A percentile compares a stretch with the other conserved stretches of the same genome.
Conservation (phyloP, 257 asterid genomes). For the Plectranthus barbatus region DNA sequence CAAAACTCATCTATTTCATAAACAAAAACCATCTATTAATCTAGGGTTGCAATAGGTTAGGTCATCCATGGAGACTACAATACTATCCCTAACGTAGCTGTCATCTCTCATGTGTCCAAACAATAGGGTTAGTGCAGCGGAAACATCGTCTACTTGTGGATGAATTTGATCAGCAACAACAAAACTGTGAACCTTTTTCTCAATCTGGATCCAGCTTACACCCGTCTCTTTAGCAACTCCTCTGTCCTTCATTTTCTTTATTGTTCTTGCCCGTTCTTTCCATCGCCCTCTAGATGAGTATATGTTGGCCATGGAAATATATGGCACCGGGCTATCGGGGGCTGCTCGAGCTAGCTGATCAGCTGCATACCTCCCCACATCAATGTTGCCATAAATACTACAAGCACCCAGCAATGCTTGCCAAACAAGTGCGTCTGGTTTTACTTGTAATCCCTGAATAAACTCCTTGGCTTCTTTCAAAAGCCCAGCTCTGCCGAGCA, state of each 20-base stretch:
- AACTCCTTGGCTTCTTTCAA: conserved; percentile 60
- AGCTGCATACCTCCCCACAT: conserved; percentile 67
- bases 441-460: conserved; percentile 42
- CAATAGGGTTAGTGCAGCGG: conserved; percentile 25
- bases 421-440: conserved; percentile 63
- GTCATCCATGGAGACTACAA: not conserved
- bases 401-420: conserved; percentile 84
- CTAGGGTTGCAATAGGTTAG: not conserved
- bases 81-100: conserved; percentile 21
- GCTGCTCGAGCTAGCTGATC: conserved; percentile 38
- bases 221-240: conserved; percentile 64
- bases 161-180: conserved; percentile 73
- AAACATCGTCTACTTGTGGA: conserved; percentile 34
- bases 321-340: conserved; percentile 54
- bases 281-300: conserved; percentile 59
- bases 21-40: not conserved
- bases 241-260: conserved; percentile 64
- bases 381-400: conserved; percentile 42
- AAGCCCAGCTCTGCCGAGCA: conserved; percentile 82
- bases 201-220: conserved; percentile 72
- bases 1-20: not conserved
- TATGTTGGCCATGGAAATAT: conserved; percentile 64
- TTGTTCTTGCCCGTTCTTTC: conserved; percentile 63
- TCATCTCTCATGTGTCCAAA: conserved; percentile 62
- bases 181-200: conserved; percentile 47